Evolutionary conservation across 1,284 basidiomycete species (phyloP).

Genomic region (Ceratobasidium sp.): DNA sequence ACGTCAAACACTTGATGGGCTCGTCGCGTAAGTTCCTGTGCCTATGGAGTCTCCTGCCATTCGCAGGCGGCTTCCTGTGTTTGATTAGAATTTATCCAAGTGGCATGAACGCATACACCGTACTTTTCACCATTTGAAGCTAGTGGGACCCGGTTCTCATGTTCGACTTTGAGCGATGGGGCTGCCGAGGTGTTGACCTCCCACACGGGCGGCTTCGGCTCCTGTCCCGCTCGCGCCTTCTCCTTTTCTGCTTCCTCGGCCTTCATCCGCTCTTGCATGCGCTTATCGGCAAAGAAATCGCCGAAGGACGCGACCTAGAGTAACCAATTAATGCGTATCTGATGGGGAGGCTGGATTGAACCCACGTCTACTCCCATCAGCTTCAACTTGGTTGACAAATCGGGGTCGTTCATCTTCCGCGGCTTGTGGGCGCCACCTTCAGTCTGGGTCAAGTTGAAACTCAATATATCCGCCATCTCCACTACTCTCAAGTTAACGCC

Average conservation of each 20-base stretch:
- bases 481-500: slow-evolving; percentile 47
- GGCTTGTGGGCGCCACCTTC: slow-evolving; percentile 55
- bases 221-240: background rate
- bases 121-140: slow-evolving; percentile 4
- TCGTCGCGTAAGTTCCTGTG: slow-evolving; percentile 48
- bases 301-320: slow-evolving; percentile 70
- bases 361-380: slow-evolving; percentile 75
- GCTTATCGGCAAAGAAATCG: slow-evolving; percentile 74
- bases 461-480: slow-evolving; percentile 77
- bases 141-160: background rate
- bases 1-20: slow-evolving; percentile 68
- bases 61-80: background rate
- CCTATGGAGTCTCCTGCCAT: background rate
- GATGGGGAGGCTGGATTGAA: slow-evolving; percentile 20
- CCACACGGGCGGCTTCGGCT: slow-evolving; percentile 40
- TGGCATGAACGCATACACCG: background rate
- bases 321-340: slow-evolving; percentile 1
- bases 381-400: slow-evolving; percentile 69
- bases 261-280: slow-evolving; percentile 43
- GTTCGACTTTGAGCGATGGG: slow-evolving; percentile 5
- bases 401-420: slow-evolving; percentile 64
- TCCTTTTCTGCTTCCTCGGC: slow-evolving; percentile 29
- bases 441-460: slow-evolving; percentile 73
- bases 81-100: background rate
- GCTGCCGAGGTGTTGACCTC: slow-evolving; percentile 26